Percentiles rank a stretch among this genome's conserved stretches.
Evolutionary conservation across 2,329 filamentous ascomycete species (phyloP).

Genomic region (Talaromyces rugulosus): DNA sequence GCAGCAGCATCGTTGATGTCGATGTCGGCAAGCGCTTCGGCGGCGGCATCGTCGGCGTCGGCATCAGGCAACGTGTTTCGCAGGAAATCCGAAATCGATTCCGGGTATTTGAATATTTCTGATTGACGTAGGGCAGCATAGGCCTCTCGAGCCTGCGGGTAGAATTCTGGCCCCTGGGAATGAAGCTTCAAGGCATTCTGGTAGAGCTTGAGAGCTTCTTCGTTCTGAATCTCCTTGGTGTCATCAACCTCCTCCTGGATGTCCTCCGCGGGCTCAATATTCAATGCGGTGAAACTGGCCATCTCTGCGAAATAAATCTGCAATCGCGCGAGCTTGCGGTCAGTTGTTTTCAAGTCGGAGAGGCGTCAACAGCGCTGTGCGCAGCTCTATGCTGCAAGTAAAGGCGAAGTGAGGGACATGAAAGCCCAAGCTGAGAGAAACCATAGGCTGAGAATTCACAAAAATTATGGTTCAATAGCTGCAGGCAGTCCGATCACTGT

Average conservation of each 20-base stretch:
- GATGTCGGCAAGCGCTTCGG: constrained; percentile 43
- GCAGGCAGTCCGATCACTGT: background rate
- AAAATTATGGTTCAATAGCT: background rate
- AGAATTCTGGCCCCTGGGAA: constrained; percentile 74
- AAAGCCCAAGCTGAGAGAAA: background rate
- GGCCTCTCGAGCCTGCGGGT: constrained; percentile 70
- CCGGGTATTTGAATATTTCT: constrained; percentile 89
- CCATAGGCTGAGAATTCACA: background rate
- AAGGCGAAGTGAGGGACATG: background rate
- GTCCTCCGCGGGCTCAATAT: constrained; percentile 89
- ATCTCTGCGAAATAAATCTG: constrained; percentile 24
- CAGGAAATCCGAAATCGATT: constrained; percentile 79
- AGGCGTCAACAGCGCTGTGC: background rate
- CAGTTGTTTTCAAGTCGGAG: background rate
- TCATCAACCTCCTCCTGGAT: constrained; percentile 89
- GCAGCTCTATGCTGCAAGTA: background rate
- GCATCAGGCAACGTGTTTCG: constrained; percentile 55
- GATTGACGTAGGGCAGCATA: constrained; percentile 84
- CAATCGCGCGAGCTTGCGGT: background rate
- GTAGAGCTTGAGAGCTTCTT: constrained; percentile 93
- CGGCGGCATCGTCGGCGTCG: constrained; percentile 25
- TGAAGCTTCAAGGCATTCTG: constrained; percentile 88
- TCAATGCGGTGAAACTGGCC: constrained; percentile 76
- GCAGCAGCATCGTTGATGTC: constrained; percentile 68
- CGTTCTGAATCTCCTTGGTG: constrained; percentile 93